Evolutionary conservation across 352 stramenopile genomes (phyloP).

Genomic region (Globisporangium abappressorium): DNA sequence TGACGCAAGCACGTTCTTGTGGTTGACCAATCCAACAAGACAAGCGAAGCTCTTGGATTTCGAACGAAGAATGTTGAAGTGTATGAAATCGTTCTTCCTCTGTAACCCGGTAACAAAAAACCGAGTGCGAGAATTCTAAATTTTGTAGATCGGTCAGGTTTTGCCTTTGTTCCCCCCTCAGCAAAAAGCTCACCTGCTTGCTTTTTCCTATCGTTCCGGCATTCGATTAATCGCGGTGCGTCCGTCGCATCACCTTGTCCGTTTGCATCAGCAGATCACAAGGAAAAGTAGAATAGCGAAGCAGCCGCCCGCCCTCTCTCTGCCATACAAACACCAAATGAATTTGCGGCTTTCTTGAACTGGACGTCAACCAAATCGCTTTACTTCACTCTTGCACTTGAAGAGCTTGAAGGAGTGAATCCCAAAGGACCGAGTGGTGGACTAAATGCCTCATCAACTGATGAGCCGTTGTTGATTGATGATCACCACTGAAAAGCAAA

Average conservation of each 20-base stretch:
- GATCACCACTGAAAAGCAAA: not conserved
- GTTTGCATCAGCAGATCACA: slow-evolving; percentile 7
- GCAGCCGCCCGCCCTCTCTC: slow-evolving; percentile 2
- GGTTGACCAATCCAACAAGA: not conserved
- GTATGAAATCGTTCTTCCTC: not conserved
- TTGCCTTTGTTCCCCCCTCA: not conserved
- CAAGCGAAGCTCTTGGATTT: not conserved
- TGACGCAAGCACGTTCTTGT: slow-evolving; percentile 5
- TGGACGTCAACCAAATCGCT: not conserved
- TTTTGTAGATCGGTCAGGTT: not conserved
- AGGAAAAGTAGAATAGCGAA: not conserved
- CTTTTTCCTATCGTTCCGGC: not conserved
- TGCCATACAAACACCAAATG: not conserved
- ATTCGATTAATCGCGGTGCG: slow-evolving; percentile 13
- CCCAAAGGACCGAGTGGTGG: not conserved
- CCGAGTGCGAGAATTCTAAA: not conserved
- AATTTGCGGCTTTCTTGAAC: not conserved
- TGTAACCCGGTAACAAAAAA: not conserved
- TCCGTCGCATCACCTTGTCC: slow-evolving; percentile 11
- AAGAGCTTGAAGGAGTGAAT: not conserved
- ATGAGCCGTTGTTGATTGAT: not conserved
- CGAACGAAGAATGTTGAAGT: not conserved
- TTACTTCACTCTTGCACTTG: not conserved
- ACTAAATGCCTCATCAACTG: slow-evolving; percentile 1
- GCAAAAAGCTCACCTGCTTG: not conserved